phyloP scores from a whole-genome alignment of 148 eudicot genomes.

The Tetragonia tetragonoides region DNA sequence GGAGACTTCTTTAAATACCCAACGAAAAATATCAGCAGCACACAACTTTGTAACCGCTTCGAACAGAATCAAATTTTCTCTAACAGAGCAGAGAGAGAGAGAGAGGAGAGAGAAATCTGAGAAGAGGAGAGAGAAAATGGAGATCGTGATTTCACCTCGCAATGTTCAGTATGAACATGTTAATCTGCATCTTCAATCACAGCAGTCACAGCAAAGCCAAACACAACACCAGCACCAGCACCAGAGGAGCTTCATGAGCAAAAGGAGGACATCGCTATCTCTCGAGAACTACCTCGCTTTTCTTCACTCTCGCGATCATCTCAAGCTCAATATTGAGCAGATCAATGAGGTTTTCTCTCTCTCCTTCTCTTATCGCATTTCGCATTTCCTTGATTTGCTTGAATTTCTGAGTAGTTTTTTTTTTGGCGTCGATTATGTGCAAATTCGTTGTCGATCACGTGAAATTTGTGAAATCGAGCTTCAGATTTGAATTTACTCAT shows the following conservation, averaged over 20 bases:
- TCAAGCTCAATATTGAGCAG: constrained; percentile 18
- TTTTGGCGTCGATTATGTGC: no score
- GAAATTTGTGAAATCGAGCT: neutral
- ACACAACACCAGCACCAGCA: neutral
- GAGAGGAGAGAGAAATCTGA: neutral
- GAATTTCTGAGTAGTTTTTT: neutral
- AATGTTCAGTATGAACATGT: no score
- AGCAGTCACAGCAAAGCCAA: neutral
- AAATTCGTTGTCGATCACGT: neutral
- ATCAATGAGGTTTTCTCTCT: constrained; percentile 34
- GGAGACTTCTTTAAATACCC: neutral
- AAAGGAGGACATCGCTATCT: constrained; percentile 12
- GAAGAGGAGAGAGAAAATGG: constrained; percentile 11
- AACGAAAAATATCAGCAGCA: neutral
- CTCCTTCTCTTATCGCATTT: neutral
- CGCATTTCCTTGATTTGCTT: neutral
- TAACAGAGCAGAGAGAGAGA: neutral
- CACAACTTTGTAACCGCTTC: neutral
- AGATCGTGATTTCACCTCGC: neutral
- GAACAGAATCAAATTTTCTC: neutral
- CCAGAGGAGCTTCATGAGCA: neutral
- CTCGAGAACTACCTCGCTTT: constrained; percentile 41
- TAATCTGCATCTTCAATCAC: neutral
- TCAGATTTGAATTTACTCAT: neutral
- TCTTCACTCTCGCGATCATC: constrained; percentile 19